Conservation (phyloP, 331 rosid species). For the Pyracantha coccinea region DNA sequence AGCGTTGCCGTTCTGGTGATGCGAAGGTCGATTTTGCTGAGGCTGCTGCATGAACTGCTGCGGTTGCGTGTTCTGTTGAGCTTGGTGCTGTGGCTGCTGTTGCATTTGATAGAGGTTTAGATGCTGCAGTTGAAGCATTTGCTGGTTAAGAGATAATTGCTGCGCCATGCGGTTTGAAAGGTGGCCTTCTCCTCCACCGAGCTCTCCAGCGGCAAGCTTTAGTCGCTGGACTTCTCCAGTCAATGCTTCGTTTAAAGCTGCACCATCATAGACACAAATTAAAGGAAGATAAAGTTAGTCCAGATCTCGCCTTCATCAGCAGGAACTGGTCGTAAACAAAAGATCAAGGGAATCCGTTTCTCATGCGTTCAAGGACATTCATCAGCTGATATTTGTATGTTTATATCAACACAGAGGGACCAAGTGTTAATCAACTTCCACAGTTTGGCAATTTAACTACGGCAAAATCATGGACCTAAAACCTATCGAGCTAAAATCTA, state of each 20-base stretch:
- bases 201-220: slow-evolving; percentile 48
- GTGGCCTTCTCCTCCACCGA: slow-evolving; percentile 65
- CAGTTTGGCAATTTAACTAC: not conserved
- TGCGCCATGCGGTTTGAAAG: slow-evolving; percentile 53
- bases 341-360: not conserved
- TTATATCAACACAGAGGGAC: not conserved
- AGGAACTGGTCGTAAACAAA: not conserved
- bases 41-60: slow-evolving; percentile 11
- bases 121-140: slow-evolving; percentile 48
- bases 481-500: not conserved
- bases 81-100: slow-evolving; percentile 30
- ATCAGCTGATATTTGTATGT: not conserved
- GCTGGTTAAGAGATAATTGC: slow-evolving; percentile 55
- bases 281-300: not conserved
- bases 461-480: not conserved
- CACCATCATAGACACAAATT: slow-evolving; percentile 3
- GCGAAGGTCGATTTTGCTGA: slow-evolving; percentile 7
- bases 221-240: slow-evolving; percentile 66
- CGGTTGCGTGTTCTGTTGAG: slow-evolving; percentile 22
- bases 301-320: not conserved
- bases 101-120: slow-evolving; percentile 30
- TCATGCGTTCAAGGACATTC: not conserved
- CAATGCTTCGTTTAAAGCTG: slow-evolving; percentile 80
- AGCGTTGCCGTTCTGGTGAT: slow-evolving; percentile 38
- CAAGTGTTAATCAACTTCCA: not conserved